Conservation (phyloP, 345 rosid species). For the Cardiospermum halicacabum region DNA sequence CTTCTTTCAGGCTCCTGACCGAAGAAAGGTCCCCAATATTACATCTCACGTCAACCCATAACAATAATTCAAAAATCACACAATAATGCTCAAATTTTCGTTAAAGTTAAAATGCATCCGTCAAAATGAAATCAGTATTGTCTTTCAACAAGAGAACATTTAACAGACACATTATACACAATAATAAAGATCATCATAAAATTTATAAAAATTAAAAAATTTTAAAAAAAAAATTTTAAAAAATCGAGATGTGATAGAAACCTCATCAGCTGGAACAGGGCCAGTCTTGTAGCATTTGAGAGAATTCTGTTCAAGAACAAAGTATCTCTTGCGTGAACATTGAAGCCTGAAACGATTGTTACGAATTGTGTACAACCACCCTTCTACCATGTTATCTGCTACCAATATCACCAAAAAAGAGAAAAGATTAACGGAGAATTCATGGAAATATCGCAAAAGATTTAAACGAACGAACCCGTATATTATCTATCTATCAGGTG, state of each 20-base stretch:
- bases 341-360: conserved; percentile 73
- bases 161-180: no score
- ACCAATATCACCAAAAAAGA: conserved; percentile 12
- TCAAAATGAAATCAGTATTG: no score
- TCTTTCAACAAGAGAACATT: no score
- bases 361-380: conserved; percentile 81
- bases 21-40: conserved; percentile 9
- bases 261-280: conserved; percentile 61
- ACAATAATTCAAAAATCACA: no score
- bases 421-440: no score
- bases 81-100: no score
- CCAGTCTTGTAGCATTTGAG: conserved; percentile 59
- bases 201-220: neutral
- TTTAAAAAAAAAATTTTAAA: neutral
- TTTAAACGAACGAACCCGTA: no score
- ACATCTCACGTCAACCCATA: neutral
- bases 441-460: no score
- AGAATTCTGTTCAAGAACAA: conserved; percentile 51
- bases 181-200: neutral
- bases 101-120: no score
- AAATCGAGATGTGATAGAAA: conserved; percentile 1
- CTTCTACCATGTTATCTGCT: conserved; percentile 65
- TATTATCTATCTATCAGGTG: no score
- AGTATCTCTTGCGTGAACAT: conserved; percentile 74
- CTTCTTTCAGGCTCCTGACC: conserved; percentile 71